Conservation (phyloP, 495 filamentous ascomycete species). For the Rhizodiscina lignyota region DNA sequence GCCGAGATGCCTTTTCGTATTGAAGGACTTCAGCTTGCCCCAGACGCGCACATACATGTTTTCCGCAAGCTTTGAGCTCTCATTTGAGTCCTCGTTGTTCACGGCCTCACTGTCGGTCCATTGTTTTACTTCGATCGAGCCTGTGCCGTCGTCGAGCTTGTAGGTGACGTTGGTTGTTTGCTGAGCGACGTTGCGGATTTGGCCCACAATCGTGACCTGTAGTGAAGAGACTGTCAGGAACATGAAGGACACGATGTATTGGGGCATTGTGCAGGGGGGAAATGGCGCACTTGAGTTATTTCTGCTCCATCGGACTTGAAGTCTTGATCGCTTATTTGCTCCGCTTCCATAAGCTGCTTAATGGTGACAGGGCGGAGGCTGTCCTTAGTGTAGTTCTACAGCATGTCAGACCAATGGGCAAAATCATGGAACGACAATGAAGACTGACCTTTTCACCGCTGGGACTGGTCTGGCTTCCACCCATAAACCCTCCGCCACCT, state of each 20-base stretch:
- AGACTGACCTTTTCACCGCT: constrained; percentile 18
- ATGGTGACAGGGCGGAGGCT: constrained; percentile 85
- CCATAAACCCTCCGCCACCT: constrained; percentile 52
- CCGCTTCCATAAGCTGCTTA: constrained; percentile 76
- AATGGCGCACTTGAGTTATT: constrained; percentile 38
- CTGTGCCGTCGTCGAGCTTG: constrained; percentile 89
- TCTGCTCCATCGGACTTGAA: constrained; percentile 66
- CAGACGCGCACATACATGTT: constrained; percentile 70
- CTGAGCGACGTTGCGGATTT: constrained; percentile 70
- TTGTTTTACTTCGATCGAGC: constrained; percentile 78
- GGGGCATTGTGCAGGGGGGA: not conserved
- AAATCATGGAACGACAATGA: constrained; percentile 12
- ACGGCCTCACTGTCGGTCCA: constrained; percentile 52
- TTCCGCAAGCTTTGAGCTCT: constrained; percentile 30
- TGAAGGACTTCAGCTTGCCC: constrained; percentile 62
- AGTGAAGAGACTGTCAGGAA: too few species aligned
- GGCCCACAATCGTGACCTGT: constrained; percentile 76
- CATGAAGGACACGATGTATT: constrained; percentile 14
- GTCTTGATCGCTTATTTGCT: constrained; percentile 51
- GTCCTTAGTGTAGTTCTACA: constrained; percentile 41
- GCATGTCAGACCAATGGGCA: constrained; percentile 5
- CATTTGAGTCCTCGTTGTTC: constrained; percentile 9
- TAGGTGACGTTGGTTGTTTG: constrained; percentile 86
- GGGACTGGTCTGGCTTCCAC: constrained; percentile 31
- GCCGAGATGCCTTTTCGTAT: constrained; percentile 60